Conservation (phyloP, 441 rosid species). For the Oxalis stricta region DNA sequence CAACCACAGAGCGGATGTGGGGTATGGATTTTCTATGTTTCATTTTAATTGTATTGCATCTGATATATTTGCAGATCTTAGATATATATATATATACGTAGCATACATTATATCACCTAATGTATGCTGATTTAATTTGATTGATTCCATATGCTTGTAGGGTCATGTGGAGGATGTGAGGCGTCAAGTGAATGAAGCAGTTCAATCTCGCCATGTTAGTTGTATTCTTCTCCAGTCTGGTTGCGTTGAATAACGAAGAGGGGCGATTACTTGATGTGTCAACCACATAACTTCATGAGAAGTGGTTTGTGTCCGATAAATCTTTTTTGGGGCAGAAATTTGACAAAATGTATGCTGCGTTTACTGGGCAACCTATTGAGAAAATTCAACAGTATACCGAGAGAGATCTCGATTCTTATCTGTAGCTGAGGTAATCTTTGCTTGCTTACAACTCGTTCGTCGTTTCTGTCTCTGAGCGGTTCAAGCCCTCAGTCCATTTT, state of each 20-base stretch:
- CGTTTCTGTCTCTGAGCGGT: not conserved
- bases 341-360: conserved; percentile 69
- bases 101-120: too few species aligned
- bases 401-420: conserved; percentile 76
- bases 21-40: conserved; percentile 48
- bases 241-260: not conserved
- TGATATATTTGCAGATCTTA: too few species aligned
- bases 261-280: not conserved
- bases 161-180: conserved; percentile 87
- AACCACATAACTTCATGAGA: not conserved
- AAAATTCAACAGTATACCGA: conserved; percentile 75
- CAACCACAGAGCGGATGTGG: conserved; percentile 86
- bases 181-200: conserved; percentile 86
- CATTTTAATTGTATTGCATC: too few species aligned
- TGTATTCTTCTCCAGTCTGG: conserved; percentile 8
- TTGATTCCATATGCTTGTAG: conserved; percentile 26
- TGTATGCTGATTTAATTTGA: not conserved
- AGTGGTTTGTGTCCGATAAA: conserved; percentile 1
- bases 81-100: too few species aligned
- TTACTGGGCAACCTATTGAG: conserved; percentile 83
- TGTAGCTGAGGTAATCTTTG: conserved; percentile 56
- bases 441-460: not conserved
- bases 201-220: conserved; percentile 63
- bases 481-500: not conserved
- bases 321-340: conserved; percentile 64